These are phyloP conservation scores for Gillenia trifoliata DNA, from an alignment of 306 rosid species.

Conservation along the genomic window DNA sequence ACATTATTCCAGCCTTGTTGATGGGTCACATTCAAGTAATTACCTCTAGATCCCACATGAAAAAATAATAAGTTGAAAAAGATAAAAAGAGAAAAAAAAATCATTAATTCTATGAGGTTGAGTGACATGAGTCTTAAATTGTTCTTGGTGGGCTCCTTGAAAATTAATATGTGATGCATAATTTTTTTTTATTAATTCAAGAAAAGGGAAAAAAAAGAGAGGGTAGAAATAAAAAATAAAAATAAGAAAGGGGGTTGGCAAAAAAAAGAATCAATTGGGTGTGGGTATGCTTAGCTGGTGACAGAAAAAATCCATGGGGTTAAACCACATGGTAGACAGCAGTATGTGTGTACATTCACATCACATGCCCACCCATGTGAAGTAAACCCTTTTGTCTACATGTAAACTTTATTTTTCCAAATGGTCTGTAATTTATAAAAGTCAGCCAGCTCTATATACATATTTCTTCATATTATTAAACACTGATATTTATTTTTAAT, in stretches of 20 bases:
- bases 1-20: neutral
- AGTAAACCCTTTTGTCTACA: conserved; percentile 73
- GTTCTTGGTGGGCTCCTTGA: conserved; percentile 16
- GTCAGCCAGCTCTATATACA: neutral
- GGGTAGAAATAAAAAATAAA: neutral
- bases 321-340: conserved; percentile 90
- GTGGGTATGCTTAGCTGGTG: conserved; percentile 89
- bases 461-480: no score
- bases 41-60: neutral
- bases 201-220: neutral
- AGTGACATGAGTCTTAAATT: neutral
- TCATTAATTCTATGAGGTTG: neutral
- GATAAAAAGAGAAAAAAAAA: neutral
- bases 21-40: neutral
- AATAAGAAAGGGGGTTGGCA: neutral
- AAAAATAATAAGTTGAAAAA: neutral
- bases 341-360: conserved; percentile 63
- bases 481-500: no score
- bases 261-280: conserved; percentile 34
- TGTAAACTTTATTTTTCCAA: conserved; percentile 31
- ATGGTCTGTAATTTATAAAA: conserved; percentile 37
- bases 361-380: conserved; percentile 86
- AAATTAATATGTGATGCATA: conserved; percentile 7
- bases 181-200: neutral
- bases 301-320: conserved; percentile 63